phyloP scores from a whole-genome alignment of 1,284 basidiomycete species.

The Singerocomus rubriflavus region DNA sequence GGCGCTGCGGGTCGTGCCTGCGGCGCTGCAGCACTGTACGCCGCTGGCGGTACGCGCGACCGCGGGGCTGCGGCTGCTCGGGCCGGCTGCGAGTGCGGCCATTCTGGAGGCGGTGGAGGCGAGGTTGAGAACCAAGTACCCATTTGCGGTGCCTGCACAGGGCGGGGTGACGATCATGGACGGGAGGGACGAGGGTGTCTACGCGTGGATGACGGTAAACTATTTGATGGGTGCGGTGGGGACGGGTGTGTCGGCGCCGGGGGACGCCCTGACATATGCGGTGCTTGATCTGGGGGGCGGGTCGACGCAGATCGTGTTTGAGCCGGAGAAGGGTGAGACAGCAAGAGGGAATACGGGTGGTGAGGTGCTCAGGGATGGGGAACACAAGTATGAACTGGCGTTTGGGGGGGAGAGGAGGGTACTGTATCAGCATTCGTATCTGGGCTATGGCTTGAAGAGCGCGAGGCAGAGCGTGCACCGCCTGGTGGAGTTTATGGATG shows the following conservation, averaged over 20 bases:
- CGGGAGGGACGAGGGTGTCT: constrained; percentile 94
- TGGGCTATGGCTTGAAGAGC: constrained; percentile 95
- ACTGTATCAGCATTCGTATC: constrained; percentile 93
- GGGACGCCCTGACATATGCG: constrained; percentile 69
- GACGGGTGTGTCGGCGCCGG: constrained; percentile 39
- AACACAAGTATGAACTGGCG: constrained; percentile 88
- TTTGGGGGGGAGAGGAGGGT: constrained; percentile 73
- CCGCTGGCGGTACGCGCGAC: constrained; percentile 95
- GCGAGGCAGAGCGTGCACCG: constrained; percentile 86
- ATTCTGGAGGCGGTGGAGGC: constrained; percentile 78
- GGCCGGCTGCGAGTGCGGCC: constrained; percentile 59
- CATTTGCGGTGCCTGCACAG: constrained; percentile 67
- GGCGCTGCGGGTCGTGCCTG: constrained; percentile 78
- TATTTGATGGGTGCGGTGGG: constrained; percentile 81
- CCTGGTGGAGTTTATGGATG: constrained; percentile 85
- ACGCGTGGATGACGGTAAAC: constrained; percentile 98
- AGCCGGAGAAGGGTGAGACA: constrained; percentile 64
- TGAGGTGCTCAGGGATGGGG: constrained; percentile 70
- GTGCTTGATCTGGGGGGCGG: constrained; percentile 96
- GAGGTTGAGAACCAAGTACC: constrained; percentile 64
- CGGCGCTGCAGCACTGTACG: constrained; percentile 67
- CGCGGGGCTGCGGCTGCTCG: constrained; percentile 84
- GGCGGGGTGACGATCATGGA: constrained; percentile 89
- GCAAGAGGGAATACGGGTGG: constrained; percentile 20
- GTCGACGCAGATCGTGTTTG: constrained; percentile 97